phyloP scores from a whole-genome alignment of 495 filamentous ascomycete genomes.

The Xylaria venustula region DNA sequence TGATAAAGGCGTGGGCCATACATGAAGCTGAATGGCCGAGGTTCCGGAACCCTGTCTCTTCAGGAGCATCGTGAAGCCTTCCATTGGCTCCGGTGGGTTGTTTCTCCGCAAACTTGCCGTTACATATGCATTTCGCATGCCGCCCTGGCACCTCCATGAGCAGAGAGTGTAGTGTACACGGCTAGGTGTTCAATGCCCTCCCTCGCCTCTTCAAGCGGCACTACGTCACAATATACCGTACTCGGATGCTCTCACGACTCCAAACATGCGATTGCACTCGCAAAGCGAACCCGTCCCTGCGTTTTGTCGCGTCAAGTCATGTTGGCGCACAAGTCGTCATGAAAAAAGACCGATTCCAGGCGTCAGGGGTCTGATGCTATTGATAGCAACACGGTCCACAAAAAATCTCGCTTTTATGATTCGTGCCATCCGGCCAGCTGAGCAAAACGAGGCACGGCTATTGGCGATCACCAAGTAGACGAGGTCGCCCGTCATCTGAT shows the following conservation, averaged over 20 bases:
- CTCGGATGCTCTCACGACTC: background rate
- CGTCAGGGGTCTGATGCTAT: conserved; percentile 9
- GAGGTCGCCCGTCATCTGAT: conserved; percentile 1
- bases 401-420: background rate
- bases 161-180: background rate
- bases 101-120: conserved; percentile 12
- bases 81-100: background rate
- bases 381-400: conserved; percentile 12
- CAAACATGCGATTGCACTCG: conserved; percentile 7
- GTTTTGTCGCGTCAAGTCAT: background rate
- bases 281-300: conserved; percentile 5
- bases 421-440: conserved; percentile 9
- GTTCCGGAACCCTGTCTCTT: background rate
- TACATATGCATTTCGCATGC: background rate
- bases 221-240: conserved; percentile 2
- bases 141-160: background rate
- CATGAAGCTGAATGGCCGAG: conserved; percentile 12
- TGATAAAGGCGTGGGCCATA: background rate
- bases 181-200: background rate
- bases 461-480: conserved; percentile 4
- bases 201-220: background rate
- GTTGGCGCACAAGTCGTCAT: background rate
- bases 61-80: background rate
- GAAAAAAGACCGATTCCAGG: background rate
- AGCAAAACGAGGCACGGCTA: conserved; percentile 14